Conservation (phyloP, 768 basidiomycete species). For the Hydnomerulius pinastri region DNA sequence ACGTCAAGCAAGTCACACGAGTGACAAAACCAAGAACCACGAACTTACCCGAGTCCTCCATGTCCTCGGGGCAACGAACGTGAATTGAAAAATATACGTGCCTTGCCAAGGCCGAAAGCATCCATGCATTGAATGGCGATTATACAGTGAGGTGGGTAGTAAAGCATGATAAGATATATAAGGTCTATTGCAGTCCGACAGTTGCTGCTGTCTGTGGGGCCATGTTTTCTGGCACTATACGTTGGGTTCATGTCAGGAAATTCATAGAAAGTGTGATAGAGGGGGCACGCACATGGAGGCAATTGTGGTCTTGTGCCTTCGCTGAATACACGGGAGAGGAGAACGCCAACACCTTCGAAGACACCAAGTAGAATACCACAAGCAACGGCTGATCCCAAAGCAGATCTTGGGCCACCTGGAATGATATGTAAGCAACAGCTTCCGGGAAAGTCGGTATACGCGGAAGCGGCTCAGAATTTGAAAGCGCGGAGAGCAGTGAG, state of each 20-base stretch:
- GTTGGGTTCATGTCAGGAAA: constrained; percentile 6
- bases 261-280: not conserved
- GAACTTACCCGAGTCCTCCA: not conserved
- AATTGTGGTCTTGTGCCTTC: constrained; percentile 79
- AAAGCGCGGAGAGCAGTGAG: not conserved
- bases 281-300: constrained; percentile 63
- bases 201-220: constrained; percentile 48
- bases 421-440: constrained; percentile 7
- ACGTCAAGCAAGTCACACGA: too few species aligned
- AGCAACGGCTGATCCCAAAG: constrained; percentile 89
- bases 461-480: not conserved
- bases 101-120: constrained; percentile 27
- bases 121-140: constrained; percentile 37
- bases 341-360: constrained; percentile 93
- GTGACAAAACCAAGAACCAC: too few species aligned
- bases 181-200: constrained; percentile 52
- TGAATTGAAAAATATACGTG: constrained; percentile 17
- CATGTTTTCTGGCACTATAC: constrained; percentile 56
- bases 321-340: constrained; percentile 86
- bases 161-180: constrained; percentile 31
- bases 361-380: constrained; percentile 96
- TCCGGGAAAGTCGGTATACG: not conserved
- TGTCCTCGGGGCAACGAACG: not conserved
- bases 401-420: constrained; percentile 88
- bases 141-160: constrained; percentile 40